Base-by-base conservation (phyloP, 1,284 basidiomycete genomes). In the Anthracocystis walkeri region DNA sequence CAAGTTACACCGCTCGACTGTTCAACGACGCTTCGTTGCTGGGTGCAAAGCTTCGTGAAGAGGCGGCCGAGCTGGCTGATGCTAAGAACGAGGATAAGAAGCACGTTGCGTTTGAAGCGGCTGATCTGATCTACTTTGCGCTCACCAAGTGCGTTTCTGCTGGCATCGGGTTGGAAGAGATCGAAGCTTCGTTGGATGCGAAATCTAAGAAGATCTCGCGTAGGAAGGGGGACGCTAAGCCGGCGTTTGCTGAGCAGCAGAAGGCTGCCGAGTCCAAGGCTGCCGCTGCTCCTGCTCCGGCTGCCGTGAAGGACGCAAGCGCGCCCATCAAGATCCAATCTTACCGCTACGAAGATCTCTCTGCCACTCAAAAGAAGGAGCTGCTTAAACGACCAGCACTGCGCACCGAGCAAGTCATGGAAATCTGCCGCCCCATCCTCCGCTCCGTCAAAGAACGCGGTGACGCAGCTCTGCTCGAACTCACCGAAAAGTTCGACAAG, bases 1-100 rank as follows among this genome's bases (percentile, higher is more conserved):
- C 93, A 1, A 95, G 93, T 8, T 99, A 99, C 87, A 99, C 97
- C 14, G 91, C 90, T 59, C 88, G 94, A 49, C 87, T 99, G 25
- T 98, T 99, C 86, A 89, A 89, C 62, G 94, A 98, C 81, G 87
- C 91, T 11, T 89, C 89, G 52, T 88, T 99, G 21, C 88, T 99
- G 48, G 89, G 89, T 56, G 91, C 95, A 56, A 99, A 99, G 87
- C 94, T 99, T 70, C 94, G 93, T 90, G 97, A 99, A 86, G 97
- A 99, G 86, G 97, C 97, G 0, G 93, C 96, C 80, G 97, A 99
- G 86, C 89, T 99, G 14, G 96, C 95, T 82, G 89, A 89, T 27
- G 97, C 97, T 16, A 88, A 90, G 78, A 90, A 90, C 5, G 89
- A 90, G 82, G 91, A 94, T 57, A 92, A 95, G 49, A 61, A 78